Percentiles rank a stretch among this genome's conserved stretches.
phyloP scores from a whole-genome alignment of 2,329 filamentous ascomycete genomes.

The Xylaria sp. region DNA sequence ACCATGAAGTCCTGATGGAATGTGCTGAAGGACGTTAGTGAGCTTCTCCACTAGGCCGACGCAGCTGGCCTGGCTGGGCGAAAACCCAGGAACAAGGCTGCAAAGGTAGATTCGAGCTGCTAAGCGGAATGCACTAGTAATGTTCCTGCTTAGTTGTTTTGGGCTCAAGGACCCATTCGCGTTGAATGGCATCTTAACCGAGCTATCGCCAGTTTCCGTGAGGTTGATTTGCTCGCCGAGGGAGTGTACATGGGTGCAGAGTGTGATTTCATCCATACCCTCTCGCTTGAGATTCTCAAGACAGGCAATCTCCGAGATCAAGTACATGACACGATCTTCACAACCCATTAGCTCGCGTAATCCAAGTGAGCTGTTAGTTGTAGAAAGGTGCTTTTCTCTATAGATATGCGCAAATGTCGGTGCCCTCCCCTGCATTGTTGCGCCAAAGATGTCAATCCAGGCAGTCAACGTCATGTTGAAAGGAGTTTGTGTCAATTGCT shows the following conservation, averaged over 20 bases:
- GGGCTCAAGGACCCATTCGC: slow-evolving; percentile 80
- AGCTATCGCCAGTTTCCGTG: slow-evolving; percentile 74
- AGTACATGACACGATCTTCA: slow-evolving; percentile 96
- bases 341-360: slow-evolving; percentile 96
- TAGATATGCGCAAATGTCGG: slow-evolving; percentile 95
- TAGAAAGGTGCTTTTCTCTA: slow-evolving; percentile 87
- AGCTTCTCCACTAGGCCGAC: slow-evolving; percentile 82
- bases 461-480: slow-evolving; percentile 96
- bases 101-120: slow-evolving; percentile 97
- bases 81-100: slow-evolving; percentile 90
- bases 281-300: slow-evolving; percentile 87
- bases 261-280: slow-evolving; percentile 83
- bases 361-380: slow-evolving; percentile 70
- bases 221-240: slow-evolving; percentile 86
- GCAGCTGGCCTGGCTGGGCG: slow-evolving; percentile 77
- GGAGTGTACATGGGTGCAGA: slow-evolving; percentile 90
- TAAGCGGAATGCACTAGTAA: slow-evolving; percentile 89
- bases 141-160: slow-evolving; percentile 85
- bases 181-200: slow-evolving; percentile 69
- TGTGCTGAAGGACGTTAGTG: slow-evolving; percentile 78
- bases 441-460: slow-evolving; percentile 97
- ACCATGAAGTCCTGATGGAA: slow-evolving; percentile 82
- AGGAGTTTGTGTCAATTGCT: slow-evolving; percentile 72
- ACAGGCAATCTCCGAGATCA: slow-evolving; percentile 97
- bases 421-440: slow-evolving; percentile 87